Conservation (phyloP, 2,329 filamentous ascomycete species). For the Lachnellula cervina region DNA sequence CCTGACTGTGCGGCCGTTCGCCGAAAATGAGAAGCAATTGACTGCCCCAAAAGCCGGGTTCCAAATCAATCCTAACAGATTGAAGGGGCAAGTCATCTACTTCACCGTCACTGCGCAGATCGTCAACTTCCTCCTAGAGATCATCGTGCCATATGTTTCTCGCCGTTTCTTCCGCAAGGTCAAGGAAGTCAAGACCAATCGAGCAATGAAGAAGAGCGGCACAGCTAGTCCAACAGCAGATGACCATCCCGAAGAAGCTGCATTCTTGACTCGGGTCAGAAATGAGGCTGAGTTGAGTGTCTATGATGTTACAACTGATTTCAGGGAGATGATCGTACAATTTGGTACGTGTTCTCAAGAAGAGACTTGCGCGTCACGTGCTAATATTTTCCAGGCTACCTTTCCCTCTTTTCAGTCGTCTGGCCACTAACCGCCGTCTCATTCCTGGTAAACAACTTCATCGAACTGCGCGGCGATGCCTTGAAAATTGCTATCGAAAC, state of each 20-base stretch:
- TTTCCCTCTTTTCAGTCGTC: conserved; percentile 85
- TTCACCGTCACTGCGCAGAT: conserved; percentile 93
- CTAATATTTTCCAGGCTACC: conserved; percentile 58
- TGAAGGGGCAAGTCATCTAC: conserved; percentile 91
- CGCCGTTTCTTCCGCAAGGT: conserved; percentile 73
- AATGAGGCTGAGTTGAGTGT: conserved; percentile 74
- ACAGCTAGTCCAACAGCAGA: conserved; percentile 41
- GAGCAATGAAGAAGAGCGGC: conserved; percentile 49
- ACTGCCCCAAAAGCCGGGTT: conserved; percentile 57
- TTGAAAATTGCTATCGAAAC: conserved; percentile 90
- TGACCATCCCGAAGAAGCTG: conserved; percentile 71
- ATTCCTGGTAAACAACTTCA: conserved; percentile 93
- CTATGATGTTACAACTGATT: conserved; percentile 87
- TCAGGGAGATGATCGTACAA: conserved; percentile 89
- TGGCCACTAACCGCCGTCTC: conserved; percentile 91
- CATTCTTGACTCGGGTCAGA: conserved; percentile 76
- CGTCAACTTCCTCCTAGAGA: conserved; percentile 79
- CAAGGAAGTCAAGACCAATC: conserved; percentile 62
- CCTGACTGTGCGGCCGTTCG: conserved; percentile 67
- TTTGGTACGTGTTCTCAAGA: conserved; percentile 45
- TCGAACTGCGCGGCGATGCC: conserved; percentile 88
- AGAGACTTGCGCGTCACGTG: background rate
- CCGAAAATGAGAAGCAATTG: conserved; percentile 68
- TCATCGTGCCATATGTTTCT: conserved; percentile 80
- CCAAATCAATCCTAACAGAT: conserved; percentile 73